Evolutionary conservation across 2,329 filamentous ascomycete species (phyloP), one percentile per base, ranked within the genome.

Genomic region (Ceratocystiopsis sp.): DNA sequence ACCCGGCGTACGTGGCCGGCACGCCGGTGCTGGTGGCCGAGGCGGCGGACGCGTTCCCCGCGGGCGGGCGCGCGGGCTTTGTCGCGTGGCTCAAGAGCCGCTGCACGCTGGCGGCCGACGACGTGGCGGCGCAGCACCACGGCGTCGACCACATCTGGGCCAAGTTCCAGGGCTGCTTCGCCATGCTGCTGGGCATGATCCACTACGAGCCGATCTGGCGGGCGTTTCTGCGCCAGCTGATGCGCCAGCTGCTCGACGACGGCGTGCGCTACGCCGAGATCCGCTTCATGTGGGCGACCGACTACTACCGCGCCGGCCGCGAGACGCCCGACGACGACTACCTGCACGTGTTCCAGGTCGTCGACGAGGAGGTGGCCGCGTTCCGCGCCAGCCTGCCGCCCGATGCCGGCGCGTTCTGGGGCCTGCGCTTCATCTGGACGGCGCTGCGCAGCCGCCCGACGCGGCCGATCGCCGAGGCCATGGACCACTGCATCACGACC

Each of bases 121-220:
- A 93, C 56, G 79, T 78, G 12, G 67, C 87, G 38, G 71, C 80
- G 50, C 84, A 94, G 55, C 80, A 91, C 53, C 79, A 87, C 52
- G 85, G 87, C 3, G 69, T 86, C 15, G 79, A 91, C 57, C 80
- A 80, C 42, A 79, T 93, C 43, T 95, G 87, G 86, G 64, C 68
- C 19, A 87, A 91, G 55, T 93, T 95, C 60, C 65, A 63, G 41
- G 74, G 71, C 38, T 81, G 79, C 48, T 94, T 95, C 59, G 61
- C 69, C 3, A 73, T 89, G 4, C 68, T 89, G 38, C 73, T 74
- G 36, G 79, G 76, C 15, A 72, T 94, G 42, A 69, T 94, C 40
- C 83, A 81, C 60, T 94, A 95, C 60, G 89, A 95, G 60, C 87
- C 87, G 14, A 84, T 96, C 49, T 89, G 84, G 61, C 75, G 85